Evolutionary conservation across 2,329 filamentous ascomycete genomes (phyloP), one percentile per base, ranked within the genome.

Genomic region (Exophiala phaeomuriformis): DNA sequence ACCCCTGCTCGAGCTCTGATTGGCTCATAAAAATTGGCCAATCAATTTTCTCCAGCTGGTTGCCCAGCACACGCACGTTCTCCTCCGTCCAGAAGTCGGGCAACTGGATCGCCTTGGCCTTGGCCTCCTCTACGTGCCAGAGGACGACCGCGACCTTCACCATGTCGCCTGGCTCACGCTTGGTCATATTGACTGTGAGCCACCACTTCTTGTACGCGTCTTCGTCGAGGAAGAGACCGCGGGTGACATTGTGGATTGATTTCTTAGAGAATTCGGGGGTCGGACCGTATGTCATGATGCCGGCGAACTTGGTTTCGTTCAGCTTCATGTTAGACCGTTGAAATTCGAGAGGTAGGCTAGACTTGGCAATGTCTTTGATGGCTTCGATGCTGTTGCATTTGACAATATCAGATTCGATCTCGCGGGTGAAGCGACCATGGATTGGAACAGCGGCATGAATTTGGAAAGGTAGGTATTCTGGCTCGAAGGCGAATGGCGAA

Each of bases 121-220:
- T 28, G 5, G 53, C 53, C 36, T 55, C 53, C 5, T 47, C 35
- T 9, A 12, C 27, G 37, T 55, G 35, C 44, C 53, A 55, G 29
- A 55, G 37, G 42, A 55, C 52, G 27, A 51, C 46, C 2, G 35
- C 52, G 8, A 51, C 49, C 44, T 55, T 55, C 12, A 55, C 53
- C 44, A 51, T 52, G 12, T 55, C 53, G 1, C 53, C 53, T n/a
- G 44, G 33, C 9, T 33, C 10, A 2, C 53, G 36, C 19, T 44
- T 27, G 3, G 44, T 32, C 39, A 33, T 48, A 28, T 33, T 35
- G 37, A 55, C 49, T 9, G 31, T 47, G 5, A 55, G 7, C 53
- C 53, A 55, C 53, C 53, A 55, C 19, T 52, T 48, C 39, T 55
- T 55, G 53, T 30, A 55, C 5, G 53, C 49, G 43, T 36, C 53